phyloP scores from a whole-genome alignment of 2,329 filamentous ascomycete species.

The Tolypocladium ovalisporum region DNA sequence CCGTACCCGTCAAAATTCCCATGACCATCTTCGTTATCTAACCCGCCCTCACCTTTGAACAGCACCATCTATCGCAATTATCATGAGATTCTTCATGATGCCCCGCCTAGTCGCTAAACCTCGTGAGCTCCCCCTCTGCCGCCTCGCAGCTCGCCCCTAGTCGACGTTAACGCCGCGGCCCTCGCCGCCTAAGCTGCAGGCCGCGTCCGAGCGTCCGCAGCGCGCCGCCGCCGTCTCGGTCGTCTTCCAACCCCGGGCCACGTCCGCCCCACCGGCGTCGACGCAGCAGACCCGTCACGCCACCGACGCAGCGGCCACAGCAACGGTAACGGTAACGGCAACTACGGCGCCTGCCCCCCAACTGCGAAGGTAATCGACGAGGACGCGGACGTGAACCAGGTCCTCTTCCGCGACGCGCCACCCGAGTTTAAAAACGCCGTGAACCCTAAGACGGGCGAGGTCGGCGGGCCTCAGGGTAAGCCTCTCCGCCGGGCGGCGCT shows the following conservation, averaged over 20 bases:
- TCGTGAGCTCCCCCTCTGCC: slow-evolving; percentile 12
- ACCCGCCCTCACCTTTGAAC: not conserved
- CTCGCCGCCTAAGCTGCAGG: slow-evolving; percentile 78
- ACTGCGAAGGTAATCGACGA: slow-evolving; percentile 7
- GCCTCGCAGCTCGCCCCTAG: slow-evolving; percentile 10
- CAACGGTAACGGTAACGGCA: not conserved
- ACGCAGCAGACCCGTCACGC: slow-evolving; percentile 10
- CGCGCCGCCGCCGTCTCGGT: slow-evolving; percentile 40
- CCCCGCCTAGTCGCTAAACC: not conserved
- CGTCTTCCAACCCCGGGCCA: slow-evolving; percentile 23
- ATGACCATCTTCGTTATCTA: not conserved
- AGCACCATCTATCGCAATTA: not conserved
- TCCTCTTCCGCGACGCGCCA: slow-evolving; percentile 61
- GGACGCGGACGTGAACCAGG: slow-evolving; percentile 43
- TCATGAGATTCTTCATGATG: not conserved
- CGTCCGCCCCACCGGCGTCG: slow-evolving; percentile 12
- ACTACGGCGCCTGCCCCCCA: no score
- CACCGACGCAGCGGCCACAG: slow-evolving; percentile 4
- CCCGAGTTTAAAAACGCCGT: slow-evolving; percentile 89
- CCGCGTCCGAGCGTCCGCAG: slow-evolving; percentile 82
- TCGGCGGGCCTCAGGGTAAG: slow-evolving; percentile 95
- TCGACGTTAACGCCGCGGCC: slow-evolving; percentile 43
- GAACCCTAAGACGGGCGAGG: slow-evolving; percentile 90
- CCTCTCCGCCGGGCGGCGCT: slow-evolving; percentile 68
- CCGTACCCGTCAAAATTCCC: not conserved